Evolutionary conservation across 352 stramenopile genomes (phyloP), one percentile per base, ranked within the genome.

Genomic region (Pythium folliculosum): DNA sequence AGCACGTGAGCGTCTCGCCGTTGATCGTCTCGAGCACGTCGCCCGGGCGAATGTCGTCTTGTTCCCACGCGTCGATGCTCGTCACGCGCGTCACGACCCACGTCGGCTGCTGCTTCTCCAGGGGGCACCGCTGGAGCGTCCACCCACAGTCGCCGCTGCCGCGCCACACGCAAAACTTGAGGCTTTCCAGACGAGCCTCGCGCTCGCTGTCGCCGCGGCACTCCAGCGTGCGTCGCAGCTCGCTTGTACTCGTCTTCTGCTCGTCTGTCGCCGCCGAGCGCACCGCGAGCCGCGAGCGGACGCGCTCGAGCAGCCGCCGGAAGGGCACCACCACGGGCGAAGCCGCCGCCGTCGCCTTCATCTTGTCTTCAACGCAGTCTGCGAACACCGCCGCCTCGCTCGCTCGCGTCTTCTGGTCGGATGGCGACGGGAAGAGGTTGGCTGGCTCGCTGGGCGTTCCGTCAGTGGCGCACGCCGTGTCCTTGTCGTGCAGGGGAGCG

Each of bases 21-120:
- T 63, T 73, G 3, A 90, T 80, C 0, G 77, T 77, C 47, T 89
- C 78, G 16, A 92, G 65, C 6, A 87, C 66, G 37, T 92, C 83
- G 14, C 81, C 83, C 7, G 78, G 69, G 7, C 74, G 83, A 60
- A 92, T 62, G 3, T 77, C 80, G 17, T 74, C 73, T 21, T 37
- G 9, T 25, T 78, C 69, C 77, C 80, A 89, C 1, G 78, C 80
- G 8, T 74, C 66, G 22, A 64, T 60, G 10, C 45, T 73, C 22
- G 69, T 76, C 59, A 88, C 61, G 5, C 32, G 13, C 6, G 35
- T 40, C 9, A 73, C 62, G 17, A 58, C 23, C 66, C 66, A 72
- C 38, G 50, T 58, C n/a, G 55, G 56, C 13, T 50, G 38, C 10
- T 62, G 44, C 21, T 65, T 56, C 6, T 47, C 14, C 48, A 73